A percentile compares a stretch with the other conserved stretches of the same genome.
These are phyloP conservation scores for Phaeosphaeriaceae sp. DNA, from an alignment of 2,329 filamentous ascomycete species.

Conservation along the genomic window DNA sequence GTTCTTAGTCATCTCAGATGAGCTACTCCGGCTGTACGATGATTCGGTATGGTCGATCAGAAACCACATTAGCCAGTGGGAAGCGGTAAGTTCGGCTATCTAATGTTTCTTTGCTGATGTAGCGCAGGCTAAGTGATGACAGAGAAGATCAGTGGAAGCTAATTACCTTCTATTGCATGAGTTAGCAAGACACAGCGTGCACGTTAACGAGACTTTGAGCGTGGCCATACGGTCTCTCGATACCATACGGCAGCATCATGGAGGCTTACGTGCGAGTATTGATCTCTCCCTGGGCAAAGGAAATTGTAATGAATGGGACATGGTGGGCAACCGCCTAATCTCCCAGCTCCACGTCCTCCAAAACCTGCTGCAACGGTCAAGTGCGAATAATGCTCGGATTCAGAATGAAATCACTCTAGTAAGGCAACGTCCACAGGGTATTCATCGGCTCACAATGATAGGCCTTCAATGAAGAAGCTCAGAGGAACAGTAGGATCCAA, in stretches of 20 bases:
- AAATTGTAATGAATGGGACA: constrained; percentile 11
- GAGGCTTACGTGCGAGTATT: constrained; percentile 6
- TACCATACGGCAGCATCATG: constrained; percentile 13
- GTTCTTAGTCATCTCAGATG: constrained; percentile 13
- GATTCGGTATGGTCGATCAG: constrained; percentile 21
- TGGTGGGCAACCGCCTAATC: constrained; percentile 8
- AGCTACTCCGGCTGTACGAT: constrained; percentile 19
- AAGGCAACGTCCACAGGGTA: constrained; percentile 6
- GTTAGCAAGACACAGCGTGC: constrained; percentile 22
- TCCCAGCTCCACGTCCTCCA: constrained; percentile 19
- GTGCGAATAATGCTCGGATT: constrained; percentile 20
- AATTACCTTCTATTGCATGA: constrained; percentile 20
- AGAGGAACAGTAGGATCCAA: constrained; percentile 23
- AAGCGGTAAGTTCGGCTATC: constrained; percentile 24
- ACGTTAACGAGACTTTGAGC: constrained; percentile 18
- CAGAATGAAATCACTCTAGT: constrained; percentile 28
- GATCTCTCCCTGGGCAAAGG: too few relatives aligned
- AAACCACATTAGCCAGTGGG: constrained; percentile 23
- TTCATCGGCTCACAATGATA: constrained; percentile 9
- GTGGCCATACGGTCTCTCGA: constrained; percentile 17
- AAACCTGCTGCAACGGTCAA: constrained; percentile 11
- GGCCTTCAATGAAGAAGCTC: constrained; percentile 22
- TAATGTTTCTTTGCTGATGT: background rate
- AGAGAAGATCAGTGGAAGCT: constrained; percentile 15
- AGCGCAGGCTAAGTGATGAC: constrained; percentile 3